Conservation (phyloP, 2,329 filamentous ascomycete genomes). For the Hypoxylon sp. region DNA sequence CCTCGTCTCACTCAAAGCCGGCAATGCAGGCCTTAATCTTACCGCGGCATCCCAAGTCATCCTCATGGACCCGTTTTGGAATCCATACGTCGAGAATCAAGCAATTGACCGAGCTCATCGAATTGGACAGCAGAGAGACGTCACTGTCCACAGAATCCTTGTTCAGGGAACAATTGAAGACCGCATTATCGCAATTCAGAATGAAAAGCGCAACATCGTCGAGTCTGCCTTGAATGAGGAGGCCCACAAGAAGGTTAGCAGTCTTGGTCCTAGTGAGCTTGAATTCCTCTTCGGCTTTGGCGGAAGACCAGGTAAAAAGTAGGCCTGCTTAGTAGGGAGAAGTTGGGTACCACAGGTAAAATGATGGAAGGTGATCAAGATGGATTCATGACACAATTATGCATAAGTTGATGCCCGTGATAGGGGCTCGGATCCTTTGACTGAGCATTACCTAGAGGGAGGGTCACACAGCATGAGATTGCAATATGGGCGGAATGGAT, state of each 20-base stretch:
- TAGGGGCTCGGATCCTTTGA: neutral
- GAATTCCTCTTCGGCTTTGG: conserved; percentile 75
- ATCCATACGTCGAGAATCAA: conserved; percentile 92
- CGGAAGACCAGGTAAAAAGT: neutral
- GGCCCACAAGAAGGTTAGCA: conserved; percentile 74
- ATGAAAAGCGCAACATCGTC: conserved; percentile 83
- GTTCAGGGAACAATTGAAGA: conserved; percentile 87
- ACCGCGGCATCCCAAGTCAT: conserved; percentile 87
- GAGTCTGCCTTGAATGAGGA: conserved; percentile 85
- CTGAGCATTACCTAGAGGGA: neutral
- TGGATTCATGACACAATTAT: neutral
- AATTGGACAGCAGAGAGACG: conserved; percentile 82
- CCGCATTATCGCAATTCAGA: conserved; percentile 83
- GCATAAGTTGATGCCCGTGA: neutral
- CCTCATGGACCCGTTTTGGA: conserved; percentile 95
- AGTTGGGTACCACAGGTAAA: neutral
- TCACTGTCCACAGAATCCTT: conserved; percentile 85
- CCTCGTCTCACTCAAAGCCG: conserved; percentile 83
- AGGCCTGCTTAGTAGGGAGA: neutral
- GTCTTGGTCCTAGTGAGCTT: conserved; percentile 77
- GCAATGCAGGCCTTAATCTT: conserved; percentile 89
- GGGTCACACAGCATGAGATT: neutral
- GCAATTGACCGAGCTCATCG: conserved; percentile 91
- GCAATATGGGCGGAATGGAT: neutral
- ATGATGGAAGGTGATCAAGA: neutral